phyloP scores from a whole-genome alignment of 257 asterid species.

The Solanum bulbocastanum region DNA sequence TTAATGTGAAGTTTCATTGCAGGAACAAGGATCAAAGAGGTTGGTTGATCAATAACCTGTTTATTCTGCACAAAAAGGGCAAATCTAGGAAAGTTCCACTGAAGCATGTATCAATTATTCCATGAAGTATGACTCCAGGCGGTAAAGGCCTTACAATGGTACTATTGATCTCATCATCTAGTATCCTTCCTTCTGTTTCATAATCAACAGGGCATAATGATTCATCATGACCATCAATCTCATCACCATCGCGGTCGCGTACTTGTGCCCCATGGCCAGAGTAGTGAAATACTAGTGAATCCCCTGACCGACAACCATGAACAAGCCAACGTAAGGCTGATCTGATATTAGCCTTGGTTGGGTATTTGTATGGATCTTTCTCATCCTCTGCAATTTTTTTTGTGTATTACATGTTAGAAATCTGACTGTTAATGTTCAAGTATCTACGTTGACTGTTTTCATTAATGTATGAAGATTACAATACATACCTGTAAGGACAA shows the following conservation, averaged over 20 bases:
- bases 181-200: slow-evolving; percentile 62
- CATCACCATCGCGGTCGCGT: slow-evolving; percentile 57
- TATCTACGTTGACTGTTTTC: not conserved
- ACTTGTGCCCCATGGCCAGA: slow-evolving; percentile 80
- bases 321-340: slow-evolving; percentile 74
- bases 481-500: slow-evolving; percentile 49
- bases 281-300: slow-evolving; percentile 75
- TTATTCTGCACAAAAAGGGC: slow-evolving; percentile 45
- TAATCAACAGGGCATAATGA: slow-evolving; percentile 65
- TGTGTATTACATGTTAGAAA: not conserved
- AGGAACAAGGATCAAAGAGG: not conserved
- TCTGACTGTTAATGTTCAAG: not conserved
- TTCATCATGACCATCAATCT: slow-evolving; percentile 72
- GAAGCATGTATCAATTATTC: slow-evolving; percentile 70
- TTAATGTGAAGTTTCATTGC: not conserved
- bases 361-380: slow-evolving; percentile 22
- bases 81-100: slow-evolving; percentile 78
- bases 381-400: slow-evolving; percentile 36
- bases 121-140: slow-evolving; percentile 61
- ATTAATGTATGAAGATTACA: not conserved
- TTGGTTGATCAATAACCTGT: slow-evolving; percentile 26
- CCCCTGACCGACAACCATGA: slow-evolving; percentile 55
- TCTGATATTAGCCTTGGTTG: slow-evolving; percentile 61
- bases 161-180: slow-evolving; percentile 74
- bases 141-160: slow-evolving; percentile 74